Conservation (phyloP, 441 rosid species). For the Jatropha multifida region DNA sequence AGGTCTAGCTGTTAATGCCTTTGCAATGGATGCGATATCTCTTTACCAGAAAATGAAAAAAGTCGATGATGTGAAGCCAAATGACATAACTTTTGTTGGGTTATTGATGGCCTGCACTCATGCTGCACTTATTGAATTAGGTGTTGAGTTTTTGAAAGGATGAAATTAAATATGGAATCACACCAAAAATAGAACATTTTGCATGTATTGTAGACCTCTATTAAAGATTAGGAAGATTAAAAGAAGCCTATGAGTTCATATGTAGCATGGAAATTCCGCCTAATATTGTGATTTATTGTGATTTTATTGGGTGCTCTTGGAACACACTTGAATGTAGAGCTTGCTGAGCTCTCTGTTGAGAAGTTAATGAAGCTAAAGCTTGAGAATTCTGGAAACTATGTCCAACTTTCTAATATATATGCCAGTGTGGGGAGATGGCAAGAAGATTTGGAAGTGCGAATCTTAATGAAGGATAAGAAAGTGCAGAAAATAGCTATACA, state of each 20-base stretch:
- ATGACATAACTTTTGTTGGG: slow-evolving; percentile 19
- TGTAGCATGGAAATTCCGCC: slow-evolving; percentile 6
- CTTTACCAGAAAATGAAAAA: slow-evolving; percentile 7
- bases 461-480: slow-evolving; percentile 6
- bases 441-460: not conserved
- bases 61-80: not conserved
- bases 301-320: slow-evolving; percentile 14
- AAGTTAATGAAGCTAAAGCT: slow-evolving; percentile 8
- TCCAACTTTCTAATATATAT: slow-evolving; percentile 9
- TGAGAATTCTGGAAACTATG: slow-evolving; percentile 9
- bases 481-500: slow-evolving; percentile 7
- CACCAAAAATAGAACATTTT: slow-evolving; percentile 18
- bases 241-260: slow-evolving; percentile 9
- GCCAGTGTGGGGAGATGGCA: slow-evolving; percentile 1
- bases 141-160: slow-evolving; percentile 8
- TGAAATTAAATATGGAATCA: slow-evolving; percentile 4
- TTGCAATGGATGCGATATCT: slow-evolving; percentile 3
- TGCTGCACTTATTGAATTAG: slow-evolving; percentile 13
- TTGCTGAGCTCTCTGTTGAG: not conserved
- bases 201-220: slow-evolving; percentile 17
- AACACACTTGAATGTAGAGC: slow-evolving; percentile 5
- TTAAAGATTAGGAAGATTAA: not conserved
- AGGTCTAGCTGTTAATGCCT: slow-evolving; percentile 15
- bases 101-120: slow-evolving; percentile 14
- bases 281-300: slow-evolving; percentile 11